A percentile compares a stretch with the other conserved stretches of the same genome.
Conservation (phyloP, 2,329 filamentous ascomycete species). For the Beauveria bassiana region DNA sequence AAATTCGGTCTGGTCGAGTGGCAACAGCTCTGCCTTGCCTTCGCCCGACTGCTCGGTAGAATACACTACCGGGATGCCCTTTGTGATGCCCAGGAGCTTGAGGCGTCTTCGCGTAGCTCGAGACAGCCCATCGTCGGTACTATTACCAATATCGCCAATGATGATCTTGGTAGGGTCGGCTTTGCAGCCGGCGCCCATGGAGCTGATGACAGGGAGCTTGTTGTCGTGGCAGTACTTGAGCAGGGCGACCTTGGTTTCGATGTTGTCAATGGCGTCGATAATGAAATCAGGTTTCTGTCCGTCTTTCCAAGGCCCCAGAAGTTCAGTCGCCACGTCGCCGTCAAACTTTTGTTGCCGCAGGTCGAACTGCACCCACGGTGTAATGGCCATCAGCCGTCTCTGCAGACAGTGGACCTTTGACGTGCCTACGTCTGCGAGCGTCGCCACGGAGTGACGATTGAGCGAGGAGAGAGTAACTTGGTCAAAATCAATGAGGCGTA, state of each 20-base stretch:
- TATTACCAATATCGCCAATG: slow-evolving; percentile 83
- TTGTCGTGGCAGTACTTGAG: slow-evolving; percentile 80
- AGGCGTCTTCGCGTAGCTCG: slow-evolving; percentile 73
- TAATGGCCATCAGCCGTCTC: slow-evolving; percentile 72
- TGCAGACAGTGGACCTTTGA: slow-evolving; percentile 84
- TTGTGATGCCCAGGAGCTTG: slow-evolving; percentile 68
- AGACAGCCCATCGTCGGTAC: slow-evolving; percentile 82
- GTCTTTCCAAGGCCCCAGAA: slow-evolving; percentile 60
- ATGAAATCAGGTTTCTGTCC: slow-evolving; percentile 71
- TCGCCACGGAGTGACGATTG: slow-evolving; percentile 93
- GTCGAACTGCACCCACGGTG: slow-evolving; percentile 89
- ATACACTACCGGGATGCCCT: slow-evolving; percentile 85
- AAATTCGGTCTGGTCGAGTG: slow-evolving; percentile 81
- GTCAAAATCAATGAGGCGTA: slow-evolving; percentile 92
- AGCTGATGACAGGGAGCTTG: slow-evolving; percentile 75
- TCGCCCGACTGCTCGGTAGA: slow-evolving; percentile 85
- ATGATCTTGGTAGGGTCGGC: slow-evolving; percentile 75
- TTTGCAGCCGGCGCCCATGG: slow-evolving; percentile 96
- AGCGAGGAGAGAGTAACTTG: slow-evolving; percentile 92
- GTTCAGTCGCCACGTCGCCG: slow-evolving; percentile 51
- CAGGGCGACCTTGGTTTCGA: slow-evolving; percentile 88
- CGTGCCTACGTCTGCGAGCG: slow-evolving; percentile 84
- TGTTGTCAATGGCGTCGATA: slow-evolving; percentile 98
- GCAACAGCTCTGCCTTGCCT: slow-evolving; percentile 84
- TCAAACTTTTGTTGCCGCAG: slow-evolving; percentile 78